Evolutionary conservation across 768 basidiomycete genomes (phyloP).

Genomic region (Hypholoma fasciculare): DNA sequence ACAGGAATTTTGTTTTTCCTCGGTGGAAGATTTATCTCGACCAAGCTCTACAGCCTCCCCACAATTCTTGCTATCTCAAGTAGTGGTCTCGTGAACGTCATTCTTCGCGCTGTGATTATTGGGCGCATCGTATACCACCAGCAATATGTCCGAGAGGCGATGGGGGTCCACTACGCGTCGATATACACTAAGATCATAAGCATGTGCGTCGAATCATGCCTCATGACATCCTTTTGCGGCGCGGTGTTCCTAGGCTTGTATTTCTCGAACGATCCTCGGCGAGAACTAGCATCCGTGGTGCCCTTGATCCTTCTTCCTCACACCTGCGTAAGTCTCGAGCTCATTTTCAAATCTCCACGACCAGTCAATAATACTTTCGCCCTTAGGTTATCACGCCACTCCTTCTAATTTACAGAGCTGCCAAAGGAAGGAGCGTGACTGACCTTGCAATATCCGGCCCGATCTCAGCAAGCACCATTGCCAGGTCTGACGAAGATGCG

Average conservation of each 20-base stretch:
- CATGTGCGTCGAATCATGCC: slow-evolving; percentile 13
- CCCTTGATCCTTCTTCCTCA: slow-evolving; percentile 1
- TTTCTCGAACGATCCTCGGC: background rate
- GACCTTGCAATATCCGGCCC: background rate
- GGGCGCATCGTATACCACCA: slow-evolving; percentile 7
- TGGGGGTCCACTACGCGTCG: background rate
- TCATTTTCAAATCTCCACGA: background rate
- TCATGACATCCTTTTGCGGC: slow-evolving; percentile 5
- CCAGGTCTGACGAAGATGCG: background rate
- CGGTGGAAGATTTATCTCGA: background rate
- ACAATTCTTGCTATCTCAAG: slow-evolving; percentile 3
- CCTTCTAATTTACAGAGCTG: background rate
- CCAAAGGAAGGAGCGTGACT: background rate
- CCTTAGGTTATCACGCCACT: background rate
- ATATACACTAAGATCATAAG: slow-evolving; percentile 12
- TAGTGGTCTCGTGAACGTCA: slow-evolving; percentile 4
- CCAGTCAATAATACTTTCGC: background rate
- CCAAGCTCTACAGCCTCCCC: background rate
- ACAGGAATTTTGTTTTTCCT: slow-evolving; percentile 2
- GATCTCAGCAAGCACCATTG: background rate
- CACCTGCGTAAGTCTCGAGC: background rate
- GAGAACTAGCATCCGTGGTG: background rate
- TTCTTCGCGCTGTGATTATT: slow-evolving; percentile 6
- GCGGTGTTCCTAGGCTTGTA: background rate
- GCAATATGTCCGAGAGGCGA: background rate